Evolutionary conservation across 495 filamentous ascomycete species (phyloP).

Genomic region (Penicillium bovifimosum): DNA sequence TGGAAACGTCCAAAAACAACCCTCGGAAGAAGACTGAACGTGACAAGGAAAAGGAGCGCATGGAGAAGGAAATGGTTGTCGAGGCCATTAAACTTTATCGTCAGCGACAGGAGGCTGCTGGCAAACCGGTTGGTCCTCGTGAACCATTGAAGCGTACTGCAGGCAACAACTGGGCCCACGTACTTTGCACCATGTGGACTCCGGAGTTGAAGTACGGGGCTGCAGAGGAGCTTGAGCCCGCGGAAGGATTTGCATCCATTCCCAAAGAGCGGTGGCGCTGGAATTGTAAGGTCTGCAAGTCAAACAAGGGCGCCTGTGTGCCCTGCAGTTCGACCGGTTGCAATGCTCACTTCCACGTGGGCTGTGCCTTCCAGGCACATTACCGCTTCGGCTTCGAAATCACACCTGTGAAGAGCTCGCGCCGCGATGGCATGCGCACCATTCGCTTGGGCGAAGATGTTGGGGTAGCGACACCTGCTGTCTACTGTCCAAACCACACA

Average conservation of each 20-base stretch:
- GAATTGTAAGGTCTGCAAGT: conserved; percentile 77
- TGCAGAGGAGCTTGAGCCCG: conserved; percentile 70
- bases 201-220: conserved; percentile 88
- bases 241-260: conserved; percentile 82
- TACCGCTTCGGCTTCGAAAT: conserved; percentile 87
- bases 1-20: conserved; percentile 75
- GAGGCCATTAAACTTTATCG: conserved; percentile 72
- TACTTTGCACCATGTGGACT: conserved; percentile 84
- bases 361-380: conserved; percentile 79
- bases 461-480: conserved; percentile 67
- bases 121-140: conserved; percentile 72
- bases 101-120: conserved; percentile 75
- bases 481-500: conserved; percentile 88
- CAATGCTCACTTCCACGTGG: conserved; percentile 74
- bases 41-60: conserved; percentile 79
- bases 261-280: conserved; percentile 61
- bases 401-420: conserved; percentile 79
- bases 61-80: conserved; percentile 73
- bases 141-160: conserved; percentile 89
- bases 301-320: conserved; percentile 67
- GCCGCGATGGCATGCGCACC: conserved; percentile 66
- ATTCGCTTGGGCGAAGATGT: conserved; percentile 70
- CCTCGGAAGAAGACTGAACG: conserved; percentile 93
- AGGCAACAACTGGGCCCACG: conserved; percentile 98
- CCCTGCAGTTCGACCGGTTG: conserved; percentile 66